A percentile compares a stretch with the other conserved stretches of the same genome.
phyloP scores from a whole-genome alignment of 139 green algal genomes.

The Picochlorum sp. region DNA sequence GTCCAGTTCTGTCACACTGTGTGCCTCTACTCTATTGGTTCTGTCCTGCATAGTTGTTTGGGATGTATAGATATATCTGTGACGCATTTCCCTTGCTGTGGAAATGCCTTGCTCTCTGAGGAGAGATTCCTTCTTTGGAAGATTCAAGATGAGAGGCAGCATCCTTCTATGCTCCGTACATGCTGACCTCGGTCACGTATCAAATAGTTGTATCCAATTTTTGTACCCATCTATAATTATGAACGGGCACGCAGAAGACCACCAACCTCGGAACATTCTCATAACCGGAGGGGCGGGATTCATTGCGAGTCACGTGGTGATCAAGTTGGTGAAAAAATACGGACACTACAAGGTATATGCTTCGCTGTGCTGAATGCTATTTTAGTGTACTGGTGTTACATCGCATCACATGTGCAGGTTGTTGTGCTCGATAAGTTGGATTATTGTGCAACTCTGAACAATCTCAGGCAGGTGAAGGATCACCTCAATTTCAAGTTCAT shows the following conservation, averaged over 20 bases:
- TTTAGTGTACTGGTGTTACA: background rate
- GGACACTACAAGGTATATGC: constrained; percentile 71
- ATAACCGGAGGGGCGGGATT: constrained; percentile 83
- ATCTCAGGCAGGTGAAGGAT: constrained; percentile 51
- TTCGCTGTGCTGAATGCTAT: background rate
- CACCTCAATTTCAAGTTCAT: constrained; percentile 89
- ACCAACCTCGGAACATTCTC: constrained; percentile 18
- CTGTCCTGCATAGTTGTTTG: too few relatives aligned
- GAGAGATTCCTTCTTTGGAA: background rate
- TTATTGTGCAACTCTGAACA: constrained; percentile 83
- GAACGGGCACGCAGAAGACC: background rate
- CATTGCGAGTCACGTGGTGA: constrained; percentile 85
- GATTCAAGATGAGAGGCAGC: too few relatives aligned
- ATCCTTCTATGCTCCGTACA: too few relatives aligned
- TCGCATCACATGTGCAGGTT: constrained; percentile 38
- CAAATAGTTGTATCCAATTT: background rate
- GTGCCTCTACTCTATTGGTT: background rate
- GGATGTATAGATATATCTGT: too few relatives aligned
- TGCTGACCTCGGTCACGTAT: too few relatives aligned
- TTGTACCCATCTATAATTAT: background rate
- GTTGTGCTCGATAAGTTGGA: constrained; percentile 95
- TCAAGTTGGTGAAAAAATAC: constrained; percentile 58
- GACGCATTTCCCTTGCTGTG: too few relatives aligned
- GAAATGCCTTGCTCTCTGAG: too few relatives aligned
- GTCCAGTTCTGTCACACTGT: background rate